Evolutionary conservation across 1,284 basidiomycete species (phyloP).

Genomic region (Gymnopus androsaceus): DNA sequence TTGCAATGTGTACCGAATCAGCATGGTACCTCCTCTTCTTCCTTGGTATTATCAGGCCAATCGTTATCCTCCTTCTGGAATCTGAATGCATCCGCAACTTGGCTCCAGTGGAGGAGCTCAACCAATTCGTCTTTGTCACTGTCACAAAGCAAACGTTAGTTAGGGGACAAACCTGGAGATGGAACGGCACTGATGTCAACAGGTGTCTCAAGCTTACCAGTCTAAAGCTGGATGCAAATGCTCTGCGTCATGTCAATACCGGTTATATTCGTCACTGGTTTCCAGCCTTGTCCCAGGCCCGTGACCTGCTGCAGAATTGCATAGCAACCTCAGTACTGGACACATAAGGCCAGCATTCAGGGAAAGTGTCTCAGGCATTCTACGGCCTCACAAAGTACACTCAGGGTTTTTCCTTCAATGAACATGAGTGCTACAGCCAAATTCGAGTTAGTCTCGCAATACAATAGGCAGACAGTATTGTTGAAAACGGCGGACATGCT

Average conservation of each 20-base stretch:
- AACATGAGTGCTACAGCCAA: background rate
- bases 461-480: background rate
- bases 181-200: background rate
- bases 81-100: background rate
- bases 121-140: background rate
- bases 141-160: no score
- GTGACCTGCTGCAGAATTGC: background rate
- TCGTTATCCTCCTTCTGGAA: background rate
- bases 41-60: background rate
- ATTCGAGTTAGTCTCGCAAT: background rate
- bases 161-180: background rate
- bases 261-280: background rate
- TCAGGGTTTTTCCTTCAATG: background rate
- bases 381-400: background rate
- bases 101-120: background rate
- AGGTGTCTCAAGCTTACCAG: background rate
- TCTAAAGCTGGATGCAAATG: background rate
- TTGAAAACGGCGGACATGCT: background rate
- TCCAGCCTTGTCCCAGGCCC: no score
- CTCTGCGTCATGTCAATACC: background rate
- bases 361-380: background rate
- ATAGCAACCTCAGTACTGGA: background rate
- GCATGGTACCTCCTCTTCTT: constrained; percentile 1
- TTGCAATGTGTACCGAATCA: background rate
- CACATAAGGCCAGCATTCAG: background rate